Percentiles rank a stretch among this genome's conserved stretches.
phyloP scores from a whole-genome alignment of 495 filamentous ascomycete genomes.

The Penicillium ochrochloron region DNA sequence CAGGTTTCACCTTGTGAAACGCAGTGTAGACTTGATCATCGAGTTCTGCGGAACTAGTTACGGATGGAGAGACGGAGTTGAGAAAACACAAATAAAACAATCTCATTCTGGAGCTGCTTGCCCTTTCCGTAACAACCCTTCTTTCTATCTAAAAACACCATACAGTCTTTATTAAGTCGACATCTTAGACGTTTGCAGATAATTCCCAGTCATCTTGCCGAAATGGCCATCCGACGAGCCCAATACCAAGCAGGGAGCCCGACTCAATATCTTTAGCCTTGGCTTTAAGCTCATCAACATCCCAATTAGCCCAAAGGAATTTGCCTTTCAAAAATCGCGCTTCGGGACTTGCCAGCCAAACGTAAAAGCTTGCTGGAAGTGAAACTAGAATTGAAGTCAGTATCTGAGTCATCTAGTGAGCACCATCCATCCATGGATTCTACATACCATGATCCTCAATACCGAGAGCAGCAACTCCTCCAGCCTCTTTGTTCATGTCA shows the following conservation, averaged over 20 bases:
- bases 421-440: conserved; percentile 6
- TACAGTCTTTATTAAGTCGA: background rate
- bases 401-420: background rate
- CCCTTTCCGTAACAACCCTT: too few species aligned
- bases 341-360: conserved; percentile 48
- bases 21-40: too few species aligned
- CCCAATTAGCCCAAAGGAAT: conserved; percentile 53
- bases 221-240: conserved; percentile 20
- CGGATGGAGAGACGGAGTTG: too few species aligned
- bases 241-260: conserved; percentile 4
- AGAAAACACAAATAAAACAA: too few species aligned
- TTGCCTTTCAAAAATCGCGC: conserved; percentile 51
- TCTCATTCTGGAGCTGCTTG: too few species aligned
- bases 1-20: background rate
- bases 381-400: conserved; percentile 23
- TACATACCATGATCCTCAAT: conserved; percentile 45
- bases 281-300: conserved; percentile 55
- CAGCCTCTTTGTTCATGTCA: conserved; percentile 43
- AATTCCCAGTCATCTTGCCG: background rate
- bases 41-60: too few species aligned
- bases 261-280: conserved; percentile 55
- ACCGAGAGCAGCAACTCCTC: conserved; percentile 37
- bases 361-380: conserved; percentile 30
- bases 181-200: background rate
- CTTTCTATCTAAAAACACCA: background rate